A percentile compares a stretch with the other conserved stretches of the same genome.
Evolutionary conservation across 371 early-diverging fungal species (phyloP).

Genomic region (Sporodiniella umbellata): DNA sequence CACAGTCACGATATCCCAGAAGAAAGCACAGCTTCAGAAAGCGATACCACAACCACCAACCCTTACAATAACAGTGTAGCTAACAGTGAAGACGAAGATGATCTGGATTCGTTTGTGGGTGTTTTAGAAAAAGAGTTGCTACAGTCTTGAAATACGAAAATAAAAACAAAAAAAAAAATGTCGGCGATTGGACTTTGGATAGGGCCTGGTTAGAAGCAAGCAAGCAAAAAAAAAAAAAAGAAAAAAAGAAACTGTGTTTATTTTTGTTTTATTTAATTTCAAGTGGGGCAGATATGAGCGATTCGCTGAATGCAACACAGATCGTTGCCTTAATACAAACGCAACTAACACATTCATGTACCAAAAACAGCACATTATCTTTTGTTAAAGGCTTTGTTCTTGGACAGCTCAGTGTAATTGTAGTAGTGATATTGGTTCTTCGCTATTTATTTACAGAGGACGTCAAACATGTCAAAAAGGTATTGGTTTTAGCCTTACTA

Average conservation of each 20-base stretch:
- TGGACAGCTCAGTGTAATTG: conserved; percentile 57
- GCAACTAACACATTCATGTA: conserved; percentile 13
- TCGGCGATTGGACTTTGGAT: too few relatives aligned
- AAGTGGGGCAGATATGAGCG: background rate
- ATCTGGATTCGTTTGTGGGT: background rate
- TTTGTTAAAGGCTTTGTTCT: conserved; percentile 60
- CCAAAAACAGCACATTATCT: conserved; percentile 27
- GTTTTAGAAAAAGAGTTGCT: background rate
- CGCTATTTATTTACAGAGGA: conserved; percentile 65
- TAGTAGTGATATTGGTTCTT: conserved; percentile 53
- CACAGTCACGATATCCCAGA: conserved; percentile 10
- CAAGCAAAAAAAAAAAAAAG: background rate
- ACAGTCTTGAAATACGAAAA: background rate
- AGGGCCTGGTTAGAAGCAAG: too few relatives aligned
- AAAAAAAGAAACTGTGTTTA: too few relatives aligned
- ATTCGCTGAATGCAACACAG: conserved; percentile 2
- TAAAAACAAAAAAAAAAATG: background rate
- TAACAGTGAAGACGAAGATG: background rate
- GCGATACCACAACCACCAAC: background rate
- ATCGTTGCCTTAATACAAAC: conserved; percentile 3
- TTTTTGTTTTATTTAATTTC: too few relatives aligned
- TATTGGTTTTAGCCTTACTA: too few relatives aligned
- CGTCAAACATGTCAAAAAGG: conserved; percentile 44
- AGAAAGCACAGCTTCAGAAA: background rate
- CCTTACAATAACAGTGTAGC: background rate